Evolutionary conservation across 2,329 filamentous ascomycete species (phyloP), one percentile per base, ranked within the genome.

Genomic region (Exophiala alcalophila): DNA sequence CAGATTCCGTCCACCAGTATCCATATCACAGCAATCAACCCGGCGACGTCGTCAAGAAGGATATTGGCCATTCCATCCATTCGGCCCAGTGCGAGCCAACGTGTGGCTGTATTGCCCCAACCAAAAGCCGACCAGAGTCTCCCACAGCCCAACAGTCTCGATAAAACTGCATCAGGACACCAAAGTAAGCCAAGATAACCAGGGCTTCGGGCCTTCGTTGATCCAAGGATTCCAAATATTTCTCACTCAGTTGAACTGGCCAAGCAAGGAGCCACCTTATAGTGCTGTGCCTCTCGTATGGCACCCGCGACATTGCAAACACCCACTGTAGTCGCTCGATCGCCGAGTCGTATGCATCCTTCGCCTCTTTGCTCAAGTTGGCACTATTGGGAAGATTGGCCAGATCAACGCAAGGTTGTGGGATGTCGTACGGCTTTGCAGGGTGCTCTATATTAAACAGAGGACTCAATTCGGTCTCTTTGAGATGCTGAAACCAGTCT

Each of bases 151-250:
- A 69, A 24, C 53, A 55, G 9, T 60, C 50, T 8, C 53, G 55
- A 16, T 55, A 57, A 2, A 48, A 46, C 45, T 66, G 59, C 18
- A 68, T 32, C 5, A 69, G 45, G 11, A 70, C 64, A 0, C 61
- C 63, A 44, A 65, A 71, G 44, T 71, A 65, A 2, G 66, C 67
- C 4, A 70, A 57, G 15, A 71, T 58, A 8, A 66, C 61, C 6
- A 71, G 50, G 2, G 68, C 65, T 44, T 70, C 66, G 0, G 67
- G 65, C 11, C 57, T 55, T 9, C 63, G 60, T 36, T 62, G 57
- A 11, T 56, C 49, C 3, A 69, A 49, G n/a, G 66, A 54, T 1
- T 57, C 47, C 5, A 61, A 48, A 36, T 60, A 68, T 4, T 57
- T 56, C 9, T 50, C 21, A 4, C n/a, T 27, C 14, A 49, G 32